Evolutionary conservation across 495 filamentous ascomycete genomes (phyloP).

Genomic region (Parathielavia appendiculata): DNA sequence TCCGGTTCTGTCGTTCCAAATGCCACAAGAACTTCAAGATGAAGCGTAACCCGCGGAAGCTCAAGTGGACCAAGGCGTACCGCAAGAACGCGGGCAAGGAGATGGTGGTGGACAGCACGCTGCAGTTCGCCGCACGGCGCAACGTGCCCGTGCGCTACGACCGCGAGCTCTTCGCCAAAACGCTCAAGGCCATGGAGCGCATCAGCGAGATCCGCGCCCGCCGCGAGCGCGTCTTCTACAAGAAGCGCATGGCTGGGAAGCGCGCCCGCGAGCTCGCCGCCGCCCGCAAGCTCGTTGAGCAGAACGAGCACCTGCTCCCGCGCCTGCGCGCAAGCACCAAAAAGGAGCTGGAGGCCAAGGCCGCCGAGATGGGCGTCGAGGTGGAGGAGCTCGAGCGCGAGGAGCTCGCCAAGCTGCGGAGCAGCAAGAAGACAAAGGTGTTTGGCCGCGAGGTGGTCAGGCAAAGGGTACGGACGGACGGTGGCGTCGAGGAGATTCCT

Average conservation of each 20-base stretch:
- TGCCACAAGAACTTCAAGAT: constrained; percentile 99
- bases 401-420: constrained; percentile 27
- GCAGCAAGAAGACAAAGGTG: constrained; percentile 41
- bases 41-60: constrained; percentile 76
- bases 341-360: constrained; percentile 29
- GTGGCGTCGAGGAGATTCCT: constrained; percentile 54
- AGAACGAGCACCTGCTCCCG: constrained; percentile 84
- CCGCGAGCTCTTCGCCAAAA: constrained; percentile 79
- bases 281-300: constrained; percentile 80
- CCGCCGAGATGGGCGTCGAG: constrained; percentile 44
- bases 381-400: constrained; percentile 52
- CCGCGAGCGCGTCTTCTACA: constrained; percentile 87
- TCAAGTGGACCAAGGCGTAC: constrained; percentile 84
- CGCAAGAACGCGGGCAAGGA: constrained; percentile 78
- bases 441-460: constrained; percentile 59
- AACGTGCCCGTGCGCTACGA: constrained; percentile 95
- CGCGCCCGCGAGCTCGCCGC: constrained; percentile 68
- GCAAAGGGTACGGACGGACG: constrained; percentile 59
- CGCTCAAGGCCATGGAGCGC: constrained; percentile 85
- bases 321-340: constrained; percentile 54
- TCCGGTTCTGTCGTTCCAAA: constrained; percentile 76
- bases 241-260: constrained; percentile 85
- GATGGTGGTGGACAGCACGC: constrained; percentile 90
- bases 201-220: constrained; percentile 78
- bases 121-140: constrained; percentile 85